phyloP scores from a whole-genome alignment of 805 yeast genomes.

The Grigorovia humatica region DNA sequence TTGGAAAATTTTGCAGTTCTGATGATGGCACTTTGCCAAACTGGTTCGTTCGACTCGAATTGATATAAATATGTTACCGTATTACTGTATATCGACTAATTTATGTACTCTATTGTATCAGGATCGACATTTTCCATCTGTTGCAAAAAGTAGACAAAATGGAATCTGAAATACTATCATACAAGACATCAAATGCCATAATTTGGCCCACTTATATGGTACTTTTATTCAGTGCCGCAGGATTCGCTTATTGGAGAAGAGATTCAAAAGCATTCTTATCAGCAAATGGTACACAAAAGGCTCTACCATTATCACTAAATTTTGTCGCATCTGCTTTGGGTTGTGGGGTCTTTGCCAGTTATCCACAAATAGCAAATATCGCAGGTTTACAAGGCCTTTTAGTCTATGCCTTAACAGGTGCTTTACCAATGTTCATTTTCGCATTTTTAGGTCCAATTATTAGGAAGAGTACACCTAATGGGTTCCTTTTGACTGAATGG shows the following conservation, averaged over 20 bases:
- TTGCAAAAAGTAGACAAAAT: not conserved
- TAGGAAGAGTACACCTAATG: conserved; percentile 71
- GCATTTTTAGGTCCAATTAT: conserved; percentile 75
- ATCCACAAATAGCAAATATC: conserved; percentile 74
- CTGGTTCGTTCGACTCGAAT: too few relatives aligned
- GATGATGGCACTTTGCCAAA: too few relatives aligned
- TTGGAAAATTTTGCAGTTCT: too few relatives aligned
- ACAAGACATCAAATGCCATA: conserved; percentile 42
- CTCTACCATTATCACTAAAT: conserved; percentile 73
- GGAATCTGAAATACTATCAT: conserved; percentile 2
- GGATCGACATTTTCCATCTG: too few relatives aligned
- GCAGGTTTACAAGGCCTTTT: conserved; percentile 82
- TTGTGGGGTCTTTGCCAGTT: conserved; percentile 77
- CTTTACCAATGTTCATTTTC: conserved; percentile 78
- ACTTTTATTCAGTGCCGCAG: conserved; percentile 43
- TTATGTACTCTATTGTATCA: too few relatives aligned
- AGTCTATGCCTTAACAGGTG: conserved; percentile 70
- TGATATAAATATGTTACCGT: too few relatives aligned
- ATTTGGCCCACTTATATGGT: conserved; percentile 50
- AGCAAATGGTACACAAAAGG: conserved; percentile 71
- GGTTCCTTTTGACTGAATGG: conserved; percentile 91
- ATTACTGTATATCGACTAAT: too few relatives aligned
- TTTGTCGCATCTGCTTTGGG: conserved; percentile 93
- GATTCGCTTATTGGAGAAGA: conserved; percentile 49
- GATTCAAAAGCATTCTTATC: conserved; percentile 51